Evolutionary conservation across 805 yeast genomes (phyloP).

Genomic region (Yamadazyma insecticola): DNA sequence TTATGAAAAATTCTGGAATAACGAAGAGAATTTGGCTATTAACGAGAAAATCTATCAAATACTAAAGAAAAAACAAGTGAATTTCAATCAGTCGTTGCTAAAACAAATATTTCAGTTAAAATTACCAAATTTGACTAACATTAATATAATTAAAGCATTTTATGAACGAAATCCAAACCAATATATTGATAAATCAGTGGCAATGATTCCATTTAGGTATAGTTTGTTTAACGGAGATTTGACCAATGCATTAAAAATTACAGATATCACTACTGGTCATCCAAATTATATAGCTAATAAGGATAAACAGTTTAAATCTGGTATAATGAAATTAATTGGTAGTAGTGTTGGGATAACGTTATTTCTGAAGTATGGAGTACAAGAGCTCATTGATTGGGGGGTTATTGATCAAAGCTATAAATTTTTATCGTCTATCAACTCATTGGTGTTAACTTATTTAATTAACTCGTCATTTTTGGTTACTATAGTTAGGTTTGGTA

Average conservation of each 20-base stretch:
- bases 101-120: conserved; percentile 25
- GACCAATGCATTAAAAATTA: conserved; percentile 49
- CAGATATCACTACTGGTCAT: conserved; percentile 60
- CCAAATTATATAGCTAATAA: conserved; percentile 41
- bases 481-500: conserved; percentile 37
- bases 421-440: conserved; percentile 43
- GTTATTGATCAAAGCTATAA: conserved; percentile 34
- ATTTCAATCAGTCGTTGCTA: conserved; percentile 21
- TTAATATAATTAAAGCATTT: conserved; percentile 23
- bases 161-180: conserved; percentile 20
- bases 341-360: conserved; percentile 30
- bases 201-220: conserved; percentile 61
- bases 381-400: conserved; percentile 34
- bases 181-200: conserved; percentile 31
- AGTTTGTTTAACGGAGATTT: conserved; percentile 57
- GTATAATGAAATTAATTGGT: conserved; percentile 26
- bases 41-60: conserved; percentile 17
- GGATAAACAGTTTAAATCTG: conserved; percentile 24
- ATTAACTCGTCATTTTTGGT: conserved; percentile 38
- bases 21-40: conserved; percentile 17
- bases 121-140: conserved; percentile 26
- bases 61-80: conserved; percentile 14
- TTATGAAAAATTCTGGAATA: conserved; percentile 20
- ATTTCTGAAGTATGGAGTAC: conserved; percentile 39
- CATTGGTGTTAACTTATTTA: conserved; percentile 37